Evolutionary conservation across 2,329 filamentous ascomycete genomes (phyloP).

Genomic region (Chalara sp.): DNA sequence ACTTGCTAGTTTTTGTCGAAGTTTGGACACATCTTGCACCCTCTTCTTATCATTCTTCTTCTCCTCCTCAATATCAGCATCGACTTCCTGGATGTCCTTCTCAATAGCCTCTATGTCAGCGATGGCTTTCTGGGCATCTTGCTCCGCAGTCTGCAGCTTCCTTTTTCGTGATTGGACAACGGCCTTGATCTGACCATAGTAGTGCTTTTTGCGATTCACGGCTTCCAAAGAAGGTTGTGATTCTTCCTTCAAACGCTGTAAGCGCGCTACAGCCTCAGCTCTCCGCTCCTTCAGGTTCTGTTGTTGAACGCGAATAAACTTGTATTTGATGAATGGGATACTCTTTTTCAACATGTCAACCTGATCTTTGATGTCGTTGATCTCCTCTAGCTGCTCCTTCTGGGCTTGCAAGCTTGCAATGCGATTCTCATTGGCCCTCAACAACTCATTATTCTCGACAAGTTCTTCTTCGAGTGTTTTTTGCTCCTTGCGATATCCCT

Average conservation of each 20-base stretch:
- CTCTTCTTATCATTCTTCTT: constrained; percentile 39
- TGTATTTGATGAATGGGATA: constrained; percentile 60
- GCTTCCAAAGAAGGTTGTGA: constrained; percentile 63
- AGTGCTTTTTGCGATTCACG: constrained; percentile 63
- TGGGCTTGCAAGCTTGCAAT: constrained; percentile 71
- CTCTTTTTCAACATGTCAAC: constrained; percentile 59
- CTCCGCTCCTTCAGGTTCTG: constrained; percentile 47
- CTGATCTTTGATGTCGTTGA: constrained; percentile 36
- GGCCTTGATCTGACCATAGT: constrained; percentile 49
- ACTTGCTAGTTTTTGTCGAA: constrained; percentile 50
- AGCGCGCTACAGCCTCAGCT: constrained; percentile 46
- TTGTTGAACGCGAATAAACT: constrained; percentile 41
- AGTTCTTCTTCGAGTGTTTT: constrained; percentile 55
- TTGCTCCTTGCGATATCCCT: constrained; percentile 61
- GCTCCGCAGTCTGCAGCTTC: constrained; percentile 47
- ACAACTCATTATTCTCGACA: constrained; percentile 50
- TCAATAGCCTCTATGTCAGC: constrained; percentile 35
- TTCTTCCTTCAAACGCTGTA: constrained; percentile 52
- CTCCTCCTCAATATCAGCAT: constrained; percentile 41
- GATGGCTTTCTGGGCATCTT: constrained; percentile 35
- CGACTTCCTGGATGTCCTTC: constrained; percentile 31
- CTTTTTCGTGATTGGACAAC: constrained; percentile 49
- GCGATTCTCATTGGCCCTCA: constrained; percentile 63
- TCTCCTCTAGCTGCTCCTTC: constrained; percentile 60
- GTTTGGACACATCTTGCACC: constrained; percentile 41